Evolutionary conservation across 495 filamentous ascomycete genomes (phyloP), one percentile per base, ranked within the genome.

Genomic region (Venustampulla echinocandica): DNA sequence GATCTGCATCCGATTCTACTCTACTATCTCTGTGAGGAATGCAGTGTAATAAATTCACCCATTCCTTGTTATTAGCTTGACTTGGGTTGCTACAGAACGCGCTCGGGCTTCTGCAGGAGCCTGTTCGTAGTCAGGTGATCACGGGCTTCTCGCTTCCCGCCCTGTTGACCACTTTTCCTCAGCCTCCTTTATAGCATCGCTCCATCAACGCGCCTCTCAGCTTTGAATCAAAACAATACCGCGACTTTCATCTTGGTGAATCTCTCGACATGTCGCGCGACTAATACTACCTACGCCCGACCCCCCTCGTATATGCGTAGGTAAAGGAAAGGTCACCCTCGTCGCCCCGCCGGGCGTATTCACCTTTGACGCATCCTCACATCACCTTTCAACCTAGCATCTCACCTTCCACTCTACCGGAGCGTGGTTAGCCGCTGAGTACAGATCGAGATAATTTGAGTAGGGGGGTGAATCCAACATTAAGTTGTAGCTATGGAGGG

Each of bases 401-500:
- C n/a, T n/a, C n/a, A n/a, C n/a, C 33, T 10, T 14, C 33, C 33
- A 35, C n/a, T 14, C 33, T 7, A 5, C 33, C 6, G n/a, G n/a
- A 10, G 18, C 5, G 4, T 15, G 4, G 33, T 6, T 6, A 10
- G 33, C n/a, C n/a, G n/a, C n/a, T 14, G n/a, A 15, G 33, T n/a
- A 30, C 6, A 30, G 27, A 13, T 13, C 6, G 27, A 35, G 11
- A 35, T 35, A 6, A 5, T 35, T 35, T 39, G 33, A 38, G 14
- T 30, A 32, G 32, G 20, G 15, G 18, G 20, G 36, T 36, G 39
- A 1, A 21, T 35, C 18, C 14, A n/a, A 22, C 19, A 24, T 11
- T 4, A 42, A 1, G 23, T 18, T 10, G 33, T 28, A 14, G 32
- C 1, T 3, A 55, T 58, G 56, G 56, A 55, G 7, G 40, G 30